Base-by-base conservation (phyloP, 2,329 filamentous ascomycete species). In the Exserohilum turcica region DNA sequence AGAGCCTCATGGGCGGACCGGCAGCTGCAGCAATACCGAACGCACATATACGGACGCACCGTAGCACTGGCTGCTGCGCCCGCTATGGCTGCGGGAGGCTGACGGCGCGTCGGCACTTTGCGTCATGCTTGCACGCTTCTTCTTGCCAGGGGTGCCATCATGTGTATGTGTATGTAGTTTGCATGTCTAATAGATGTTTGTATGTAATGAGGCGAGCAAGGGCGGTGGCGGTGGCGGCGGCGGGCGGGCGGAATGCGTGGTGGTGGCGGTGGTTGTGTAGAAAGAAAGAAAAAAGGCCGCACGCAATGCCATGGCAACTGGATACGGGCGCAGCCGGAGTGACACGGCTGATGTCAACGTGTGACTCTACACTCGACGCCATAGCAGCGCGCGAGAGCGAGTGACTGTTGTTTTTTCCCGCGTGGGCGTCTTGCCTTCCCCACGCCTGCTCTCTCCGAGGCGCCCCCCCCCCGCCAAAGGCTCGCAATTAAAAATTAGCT, bases 391-490 rank as follows among this genome's bases (percentile, higher is more conserved):
- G n/a, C n/a, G n/a, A n/a, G 12, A 7, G 15, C 15, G 19, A 15
- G 5, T 53, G 43, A 33, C 38, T 38, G 33, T 49, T 36, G 35
- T 51, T 21, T 10, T 24, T 45, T 32, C 31, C 50, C 48, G 43
- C 47, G 40, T 33, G 46, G 53, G 66, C 52, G 58, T 57, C 56
- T 66, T 68, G 66, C 67, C 69, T 66, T 68, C 67, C 67, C 69
- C 68, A 71, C 65, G 67, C 59, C 60, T 65, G 43, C 59, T 54
- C 65, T 43, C 61, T 59, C 65, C 62, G 59, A 57, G n/a, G n/a
- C n/a, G n/a, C n/a, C n/a, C n/a, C n/a, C 53, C 53, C 55, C 53
- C 53, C 54, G 54, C 61, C 57, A 62, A 63, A 64, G 55, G 50
- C 42, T 57, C 56, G 52, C 45, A 47, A 47, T 59, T 56, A 64